phyloP scores from a whole-genome alignment of 2,329 filamentous ascomycete genomes.

The Claviceps pazoutovae region DNA sequence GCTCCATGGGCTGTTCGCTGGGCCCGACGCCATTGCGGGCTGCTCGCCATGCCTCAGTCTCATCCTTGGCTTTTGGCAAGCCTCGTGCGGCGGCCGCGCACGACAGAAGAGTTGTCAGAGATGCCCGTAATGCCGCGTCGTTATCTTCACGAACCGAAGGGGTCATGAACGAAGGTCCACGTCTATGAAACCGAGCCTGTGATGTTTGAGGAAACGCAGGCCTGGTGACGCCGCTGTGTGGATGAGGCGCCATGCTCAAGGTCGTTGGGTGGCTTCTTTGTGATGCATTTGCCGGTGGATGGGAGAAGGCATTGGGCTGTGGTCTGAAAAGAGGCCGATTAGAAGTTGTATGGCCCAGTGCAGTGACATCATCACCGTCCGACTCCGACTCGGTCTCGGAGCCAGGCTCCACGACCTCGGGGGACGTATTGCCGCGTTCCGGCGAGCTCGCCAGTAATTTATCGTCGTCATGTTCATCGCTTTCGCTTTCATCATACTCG shows the following conservation, averaged over 20 bases:
- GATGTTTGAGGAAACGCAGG: conserved; percentile 35
- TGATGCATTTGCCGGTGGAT: conserved; percentile 48
- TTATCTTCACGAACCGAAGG: conserved; percentile 74
- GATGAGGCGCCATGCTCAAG: conserved; percentile 33
- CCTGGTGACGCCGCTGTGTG: conserved; percentile 35
- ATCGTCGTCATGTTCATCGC: conserved; percentile 59
- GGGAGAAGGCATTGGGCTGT: conserved; percentile 84
- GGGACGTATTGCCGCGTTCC: conserved; percentile 30
- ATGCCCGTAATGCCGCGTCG: conserved; percentile 82
- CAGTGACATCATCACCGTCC: conserved; percentile 66
- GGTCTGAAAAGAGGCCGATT: conserved; percentile 55
- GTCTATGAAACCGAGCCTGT: conserved; percentile 31
- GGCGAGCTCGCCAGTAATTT: conserved; percentile 45
- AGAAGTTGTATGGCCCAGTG: conserved; percentile 49
- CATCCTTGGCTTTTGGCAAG: conserved; percentile 50
- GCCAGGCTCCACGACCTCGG: conserved; percentile 27
- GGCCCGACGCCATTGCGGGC: conserved; percentile 27
- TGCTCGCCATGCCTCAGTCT: conserved; percentile 22
- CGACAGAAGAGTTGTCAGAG: conserved; percentile 89
- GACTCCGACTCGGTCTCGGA: conserved; percentile 35
- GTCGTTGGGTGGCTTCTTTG: conserved; percentile 36
- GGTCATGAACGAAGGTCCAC: conserved; percentile 49
- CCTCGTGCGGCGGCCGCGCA: conserved; percentile 82
- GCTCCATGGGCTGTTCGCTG: conserved; percentile 40
- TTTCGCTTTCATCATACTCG: conserved; percentile 89